Base-by-base conservation (phyloP, 768 basidiomycete genomes). In the Lactifluus echinatus region DNA sequence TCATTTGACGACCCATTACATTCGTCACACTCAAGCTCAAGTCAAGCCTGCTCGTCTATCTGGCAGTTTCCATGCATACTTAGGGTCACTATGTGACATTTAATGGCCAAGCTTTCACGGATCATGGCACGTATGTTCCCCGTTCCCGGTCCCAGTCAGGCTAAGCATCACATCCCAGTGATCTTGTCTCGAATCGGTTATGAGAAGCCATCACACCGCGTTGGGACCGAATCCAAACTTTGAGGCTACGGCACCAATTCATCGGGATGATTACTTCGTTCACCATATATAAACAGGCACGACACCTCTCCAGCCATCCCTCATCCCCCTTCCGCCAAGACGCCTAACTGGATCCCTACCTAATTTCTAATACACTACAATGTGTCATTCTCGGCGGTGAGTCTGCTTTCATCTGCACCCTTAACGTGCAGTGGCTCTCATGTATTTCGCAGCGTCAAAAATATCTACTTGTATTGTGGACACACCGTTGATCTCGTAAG, bases 111-210 rank as follows among this genome's bases (percentile, higher is more conserved):
- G 21, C 53, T 45, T 59, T 55, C 40, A 59, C 53, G 58, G 53
- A 50, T 59, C 53, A 50, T 58, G 48, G 53, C 53, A 59, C 58
- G 58, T 55, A 59, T 59, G 58, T 55, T 49, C 53, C 34, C 48
- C 53, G 48, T 50, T 26, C 50, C 58, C 48, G 58, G 42, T 50
- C 58, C 58, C 48, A 59, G 53, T 55, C 58, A 44, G 53, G 58
- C 43, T 55, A 55, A 55, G 48, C 58, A 59, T 59, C 58, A 59
- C 49, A 36, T 55, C 48, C 46, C 53, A 50, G 48, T 50, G 53
- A 59, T 59, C 48, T 59, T 54, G 58, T 50, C 57, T 49, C 57
- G 53, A 59, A 55, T 59, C 58, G 58, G 58, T 49, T 59, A 59
- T 53, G 58, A 59, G 53, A 59, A 40, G 21, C 53, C 57, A 55